These are phyloP conservation scores for Amorphotheca resinae DNA, from an alignment of 495 filamentous ascomycete species.

Conservation along the genomic window DNA sequence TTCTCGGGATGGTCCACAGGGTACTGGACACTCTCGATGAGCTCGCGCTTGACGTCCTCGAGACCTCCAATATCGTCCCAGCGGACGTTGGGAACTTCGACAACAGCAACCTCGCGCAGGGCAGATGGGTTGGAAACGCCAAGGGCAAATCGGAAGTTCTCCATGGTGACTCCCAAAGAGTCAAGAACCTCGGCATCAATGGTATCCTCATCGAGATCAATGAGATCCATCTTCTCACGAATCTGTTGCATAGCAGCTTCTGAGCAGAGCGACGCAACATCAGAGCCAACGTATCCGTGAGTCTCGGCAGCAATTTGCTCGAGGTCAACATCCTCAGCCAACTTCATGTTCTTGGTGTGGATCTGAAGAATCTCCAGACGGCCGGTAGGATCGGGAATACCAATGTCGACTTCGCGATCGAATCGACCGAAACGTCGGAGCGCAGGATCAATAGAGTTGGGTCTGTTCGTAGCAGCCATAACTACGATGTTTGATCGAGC, in stretches of 20 bases:
- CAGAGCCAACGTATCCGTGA: slow-evolving; percentile 97
- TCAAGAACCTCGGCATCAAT: slow-evolving; percentile 98
- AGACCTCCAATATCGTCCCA: slow-evolving; percentile 99
- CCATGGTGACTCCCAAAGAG: slow-evolving; percentile 96
- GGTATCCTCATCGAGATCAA: slow-evolving; percentile 96
- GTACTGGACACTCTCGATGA: slow-evolving; percentile 98
- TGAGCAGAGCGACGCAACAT: slow-evolving; percentile 96
- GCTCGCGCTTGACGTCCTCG: slow-evolving; percentile 97
- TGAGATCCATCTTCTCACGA: slow-evolving; percentile 99
- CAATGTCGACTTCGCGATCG: slow-evolving; percentile 93
- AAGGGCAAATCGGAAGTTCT: slow-evolving; percentile 98
- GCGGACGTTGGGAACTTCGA: slow-evolving; percentile 97
- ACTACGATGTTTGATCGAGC: slow-evolving; percentile 95
- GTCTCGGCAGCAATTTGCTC: slow-evolving; percentile 96
- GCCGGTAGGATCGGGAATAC: slow-evolving; percentile 94
- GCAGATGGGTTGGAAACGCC: slow-evolving; percentile 97
- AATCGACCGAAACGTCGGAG: slow-evolving; percentile 96
- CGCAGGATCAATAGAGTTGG: slow-evolving; percentile 95
- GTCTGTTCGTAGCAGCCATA: slow-evolving; percentile 96
- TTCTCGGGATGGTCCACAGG: slow-evolving; percentile 98
- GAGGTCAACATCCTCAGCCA: slow-evolving; percentile 91
- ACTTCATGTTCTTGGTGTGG: slow-evolving; percentile 99
- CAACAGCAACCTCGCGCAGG: slow-evolving; percentile 95
- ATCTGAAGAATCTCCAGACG: slow-evolving; percentile 98
- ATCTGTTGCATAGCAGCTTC: slow-evolving; percentile 99